Evolutionary conservation across 1,139 yeast species (phyloP).

Genomic region (Eremothecium gossypii): DNA sequence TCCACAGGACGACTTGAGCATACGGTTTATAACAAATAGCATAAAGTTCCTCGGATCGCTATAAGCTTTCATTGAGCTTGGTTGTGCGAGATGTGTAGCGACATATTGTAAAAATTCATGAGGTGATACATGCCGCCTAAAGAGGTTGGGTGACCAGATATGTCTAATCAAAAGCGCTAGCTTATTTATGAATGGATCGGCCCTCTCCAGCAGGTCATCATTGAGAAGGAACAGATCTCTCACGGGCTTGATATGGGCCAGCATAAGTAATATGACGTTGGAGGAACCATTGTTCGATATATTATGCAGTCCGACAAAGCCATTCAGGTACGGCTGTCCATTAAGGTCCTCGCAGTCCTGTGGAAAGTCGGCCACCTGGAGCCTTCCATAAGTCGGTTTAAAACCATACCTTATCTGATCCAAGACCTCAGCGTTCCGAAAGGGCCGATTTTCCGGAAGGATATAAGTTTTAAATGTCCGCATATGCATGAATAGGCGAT

Average conservation of each 20-base stretch:
- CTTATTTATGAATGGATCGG: slow-evolving; percentile 30
- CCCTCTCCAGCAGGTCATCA: slow-evolving; percentile 14
- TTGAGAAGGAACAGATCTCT: slow-evolving; percentile 42
- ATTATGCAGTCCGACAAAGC: slow-evolving; percentile 57
- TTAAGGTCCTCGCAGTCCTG: slow-evolving; percentile 35
- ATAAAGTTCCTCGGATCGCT: slow-evolving; percentile 49
- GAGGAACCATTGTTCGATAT: slow-evolving; percentile 43
- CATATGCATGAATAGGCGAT: slow-evolving; percentile 55
- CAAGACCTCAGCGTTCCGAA: slow-evolving; percentile 21
- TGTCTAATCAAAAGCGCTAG: slow-evolving; percentile 45
- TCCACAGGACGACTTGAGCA: slow-evolving; percentile 24
- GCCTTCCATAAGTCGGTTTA: slow-evolving; percentile 41
- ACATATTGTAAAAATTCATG: slow-evolving; percentile 51
- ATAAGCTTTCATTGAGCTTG: slow-evolving; percentile 33
- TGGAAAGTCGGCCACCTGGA: slow-evolving; percentile 29
- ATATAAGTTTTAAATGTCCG: slow-evolving; percentile 40
- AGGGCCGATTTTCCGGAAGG: slow-evolving; percentile 43
- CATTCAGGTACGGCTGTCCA: slow-evolving; percentile 44
- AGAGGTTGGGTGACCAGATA: slow-evolving; percentile 54
- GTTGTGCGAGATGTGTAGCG: slow-evolving; percentile 35
- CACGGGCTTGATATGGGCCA: slow-evolving; percentile 46
- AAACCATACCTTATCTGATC: slow-evolving; percentile 46
- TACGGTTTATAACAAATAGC: slow-evolving; percentile 41
- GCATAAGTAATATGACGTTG: slow-evolving; percentile 47
- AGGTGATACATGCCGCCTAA: slow-evolving; percentile 56